phyloP scores from a whole-genome alignment of 805 yeast species.

The Cyberlindnera mrakii region DNA sequence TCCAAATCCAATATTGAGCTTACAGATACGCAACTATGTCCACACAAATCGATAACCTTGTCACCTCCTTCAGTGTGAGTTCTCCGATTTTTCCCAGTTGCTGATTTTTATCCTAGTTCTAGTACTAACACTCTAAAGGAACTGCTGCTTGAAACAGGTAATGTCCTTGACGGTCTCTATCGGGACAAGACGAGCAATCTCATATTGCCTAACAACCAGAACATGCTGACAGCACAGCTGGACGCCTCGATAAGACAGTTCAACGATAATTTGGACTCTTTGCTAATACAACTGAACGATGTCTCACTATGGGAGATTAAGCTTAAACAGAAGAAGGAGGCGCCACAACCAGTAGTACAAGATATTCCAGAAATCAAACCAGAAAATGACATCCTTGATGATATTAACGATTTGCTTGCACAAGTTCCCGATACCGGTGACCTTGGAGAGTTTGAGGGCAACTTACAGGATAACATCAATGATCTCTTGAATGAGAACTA shows the following conservation, averaged over 20 bases:
- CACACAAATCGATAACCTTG: not conserved
- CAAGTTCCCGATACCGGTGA: slow-evolving; percentile 27
- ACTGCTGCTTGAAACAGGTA: slow-evolving; percentile 18
- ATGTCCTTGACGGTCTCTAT: slow-evolving; percentile 17
- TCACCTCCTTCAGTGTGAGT: slow-evolving; percentile 1
- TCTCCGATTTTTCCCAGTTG: not conserved
- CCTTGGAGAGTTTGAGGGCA: slow-evolving; percentile 16
- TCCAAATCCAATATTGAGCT: not conserved
- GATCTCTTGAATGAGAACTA: slow-evolving; percentile 19
- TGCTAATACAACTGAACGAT: slow-evolving; percentile 21
- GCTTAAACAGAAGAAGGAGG: slow-evolving; percentile 12
- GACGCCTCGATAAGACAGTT: slow-evolving; percentile 14
- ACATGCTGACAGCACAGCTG: slow-evolving; percentile 4
- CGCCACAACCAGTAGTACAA: slow-evolving; percentile 10
- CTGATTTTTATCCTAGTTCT: not conserved
- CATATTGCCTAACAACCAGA: slow-evolving; percentile 17
- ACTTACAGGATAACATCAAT: slow-evolving; percentile 14
- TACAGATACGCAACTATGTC: not conserved
- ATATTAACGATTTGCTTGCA: slow-evolving; percentile 22
- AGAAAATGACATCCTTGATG: slow-evolving; percentile 19
- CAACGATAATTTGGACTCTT: slow-evolving; percentile 16
- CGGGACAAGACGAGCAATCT: slow-evolving; percentile 19
- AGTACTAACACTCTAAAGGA: slow-evolving; percentile 13
- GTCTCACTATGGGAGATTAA: slow-evolving; percentile 15
- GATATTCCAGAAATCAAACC: slow-evolving; percentile 1